Base-by-base conservation (phyloP, 2,329 filamentous ascomycete genomes). In the Cytospora leucostoma region DNA sequence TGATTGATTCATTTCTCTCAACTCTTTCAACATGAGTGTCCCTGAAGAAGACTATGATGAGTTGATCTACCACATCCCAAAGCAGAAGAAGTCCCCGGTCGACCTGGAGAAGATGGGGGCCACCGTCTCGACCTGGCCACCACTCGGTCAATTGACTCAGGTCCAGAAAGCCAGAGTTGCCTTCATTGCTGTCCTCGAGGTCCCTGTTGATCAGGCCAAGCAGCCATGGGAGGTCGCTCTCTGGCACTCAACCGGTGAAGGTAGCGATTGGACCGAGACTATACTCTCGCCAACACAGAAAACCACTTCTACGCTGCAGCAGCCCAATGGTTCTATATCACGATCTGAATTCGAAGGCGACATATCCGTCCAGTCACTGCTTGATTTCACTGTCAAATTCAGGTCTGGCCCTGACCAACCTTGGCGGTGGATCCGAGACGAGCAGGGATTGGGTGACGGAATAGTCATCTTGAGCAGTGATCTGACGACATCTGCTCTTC, bases 391-490 rank as follows among this genome's bases (percentile, higher is more conserved):
- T 0, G 71, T 92, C 65, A 92, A 89, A 64, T 92, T 90, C 70
- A 84, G 89, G 33, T 77, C 80, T 55, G 74, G 73, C 5, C 70
- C 74, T 33, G 72, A 80, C 27, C 76, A 83, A 34, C 75, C 80
- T 1, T 94, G 91, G 91, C 84, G 81, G 70, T 93, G 90, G 90
- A 82, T 85, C 40, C 84, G 85, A 65, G 85, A 92, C 67, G 83
- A 86, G 64, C 84, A 85, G 60, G 84, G 83, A 1, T 75, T 85
- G 2, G 78, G 78, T 15, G 90, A 94, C 70, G 91, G 90, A 4
- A 76, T 80, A 15, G 75, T 91, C 17, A 74, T 90, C 60, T 78
- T 88, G 65, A 80, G 81, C 68, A 33, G 64, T 72, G 71, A 61
- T 68, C 68, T 51, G 71, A 71, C 56, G 67, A 68, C 61, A 66